Percentiles rank a stretch among this genome's conserved stretches.
phyloP scores from a whole-genome alignment of 2,329 filamentous ascomycete species.

The Diaporthe sp. region DNA sequence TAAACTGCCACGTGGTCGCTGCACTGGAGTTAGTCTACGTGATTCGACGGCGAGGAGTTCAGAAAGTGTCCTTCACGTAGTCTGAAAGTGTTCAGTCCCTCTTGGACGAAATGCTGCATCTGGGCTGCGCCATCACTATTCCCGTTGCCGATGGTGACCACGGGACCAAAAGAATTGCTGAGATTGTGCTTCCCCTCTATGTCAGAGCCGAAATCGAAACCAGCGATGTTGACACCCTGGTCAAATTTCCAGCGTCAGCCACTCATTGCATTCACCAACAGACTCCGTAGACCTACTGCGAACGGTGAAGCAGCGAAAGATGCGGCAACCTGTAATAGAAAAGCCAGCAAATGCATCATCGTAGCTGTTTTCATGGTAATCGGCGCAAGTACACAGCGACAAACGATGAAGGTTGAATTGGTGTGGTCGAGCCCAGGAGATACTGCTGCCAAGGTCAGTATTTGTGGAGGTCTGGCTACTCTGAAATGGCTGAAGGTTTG shows the following conservation, averaged over 20 bases:
- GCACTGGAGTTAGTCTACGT: not conserved
- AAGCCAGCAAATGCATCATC: not conserved
- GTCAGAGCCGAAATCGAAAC: conserved; percentile 59
- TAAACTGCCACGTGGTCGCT: conserved; percentile 65
- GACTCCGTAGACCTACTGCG: not conserved
- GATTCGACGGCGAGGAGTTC: not conserved
- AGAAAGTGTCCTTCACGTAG: conserved; percentile 43
- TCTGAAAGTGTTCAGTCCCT: conserved; percentile 65
- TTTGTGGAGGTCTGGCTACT: not conserved
- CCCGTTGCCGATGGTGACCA: conserved; percentile 40
- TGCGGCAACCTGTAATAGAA: not conserved
- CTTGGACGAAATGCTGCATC: conserved; percentile 67
- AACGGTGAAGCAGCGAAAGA: conserved; percentile 22
- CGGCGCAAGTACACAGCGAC: not conserved
- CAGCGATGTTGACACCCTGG: conserved; percentile 54
- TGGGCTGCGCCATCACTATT: conserved; percentile 55
- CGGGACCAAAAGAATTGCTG: conserved; percentile 45
- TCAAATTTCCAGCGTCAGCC: not conserved
- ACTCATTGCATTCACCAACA: not conserved
- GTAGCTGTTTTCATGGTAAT: not conserved
- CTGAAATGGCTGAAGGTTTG: not conserved
- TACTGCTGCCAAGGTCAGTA: not conserved
- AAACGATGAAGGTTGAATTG: no score
- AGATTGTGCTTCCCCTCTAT: conserved; percentile 52
- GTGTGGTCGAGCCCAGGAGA: not conserved